These are phyloP conservation scores for Scheffersomyces ergatensis DNA, from an alignment of 805 yeast genomes.

Conservation along the genomic window DNA sequence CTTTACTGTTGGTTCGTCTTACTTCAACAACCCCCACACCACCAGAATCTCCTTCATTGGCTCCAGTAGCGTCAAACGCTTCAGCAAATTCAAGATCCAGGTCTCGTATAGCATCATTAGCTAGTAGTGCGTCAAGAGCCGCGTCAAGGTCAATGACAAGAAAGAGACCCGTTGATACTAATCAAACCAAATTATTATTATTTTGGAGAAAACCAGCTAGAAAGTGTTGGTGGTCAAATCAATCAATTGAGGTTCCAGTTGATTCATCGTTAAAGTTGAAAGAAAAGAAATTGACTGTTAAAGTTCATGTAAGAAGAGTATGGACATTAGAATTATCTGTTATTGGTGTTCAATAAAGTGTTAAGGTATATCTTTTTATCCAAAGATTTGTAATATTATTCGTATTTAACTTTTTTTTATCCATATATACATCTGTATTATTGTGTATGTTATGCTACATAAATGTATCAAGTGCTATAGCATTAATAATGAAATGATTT, in stretches of 20 bases:
- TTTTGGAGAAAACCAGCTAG: slow-evolving; percentile 99
- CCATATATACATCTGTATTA: too few relatives aligned
- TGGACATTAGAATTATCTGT: slow-evolving; percentile 96
- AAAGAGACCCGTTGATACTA: slow-evolving; percentile 33
- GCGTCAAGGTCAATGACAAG: slow-evolving; percentile 57
- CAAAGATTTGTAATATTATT: too few relatives aligned
- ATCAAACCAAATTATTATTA: slow-evolving; percentile 63
- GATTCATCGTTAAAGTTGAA: slow-evolving; percentile 14
- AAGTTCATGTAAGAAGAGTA: slow-evolving; percentile 85
- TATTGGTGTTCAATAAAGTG: slow-evolving; percentile 67
- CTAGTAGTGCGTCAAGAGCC: slow-evolving; percentile 53
- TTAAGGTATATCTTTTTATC: too few relatives aligned
- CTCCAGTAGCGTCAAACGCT: slow-evolving; percentile 43
- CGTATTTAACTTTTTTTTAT: too few relatives aligned
- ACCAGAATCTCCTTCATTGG: slow-evolving; percentile 42
- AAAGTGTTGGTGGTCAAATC: slow-evolving; percentile 96
- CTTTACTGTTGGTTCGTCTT: slow-evolving; percentile 70
- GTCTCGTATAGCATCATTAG: slow-evolving; percentile 61
- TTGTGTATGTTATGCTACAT: too few relatives aligned
- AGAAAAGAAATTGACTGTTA: slow-evolving; percentile 38
- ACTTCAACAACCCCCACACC: slow-evolving; percentile 34
- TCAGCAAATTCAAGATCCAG: slow-evolving; percentile 38
- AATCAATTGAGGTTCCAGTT: slow-evolving; percentile 46
- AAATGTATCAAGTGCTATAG: too few relatives aligned
- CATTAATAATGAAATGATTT: too few relatives aligned